Evolutionary conservation across 1,284 basidiomycete genomes (phyloP), one percentile per base, ranked within the genome.

Genomic region (Phylloboletellus chloephorus): DNA sequence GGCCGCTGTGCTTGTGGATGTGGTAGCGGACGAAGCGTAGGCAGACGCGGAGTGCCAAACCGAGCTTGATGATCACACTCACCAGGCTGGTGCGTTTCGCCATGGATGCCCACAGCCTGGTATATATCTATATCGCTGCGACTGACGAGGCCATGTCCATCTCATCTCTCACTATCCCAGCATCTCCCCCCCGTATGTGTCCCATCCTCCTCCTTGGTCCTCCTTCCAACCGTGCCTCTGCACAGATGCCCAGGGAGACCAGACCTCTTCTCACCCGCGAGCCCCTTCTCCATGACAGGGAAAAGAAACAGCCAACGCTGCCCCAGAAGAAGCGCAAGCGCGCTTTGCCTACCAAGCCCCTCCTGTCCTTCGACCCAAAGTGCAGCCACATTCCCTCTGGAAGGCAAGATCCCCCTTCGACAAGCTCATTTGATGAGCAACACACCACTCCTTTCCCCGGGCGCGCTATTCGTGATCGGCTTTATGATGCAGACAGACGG

Each of bases 31-130:
- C 49, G 44, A n/a, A n/a, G n/a, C n/a, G n/a, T n/a, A n/a, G n/a
- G n/a, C n/a, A n/a, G n/a, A n/a, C n/a, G 61, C 58, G 58, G 58
- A 61, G 58, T 63, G 26, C 44, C 54, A 61, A 60, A 47, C 47
- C 50, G 47, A 36, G 42, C 37, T 48, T 59, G 57, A n/a, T n/a
- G n/a, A n/a, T n/a, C n/a, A n/a, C n/a, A n/a, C n/a, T n/a, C n/a
- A n/a, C n/a, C n/a, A n/a, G n/a, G n/a, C n/a, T n/a, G n/a, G n/a
- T n/a, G n/a, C n/a, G n/a, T n/a, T n/a, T n/a, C n/a, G n/a, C n/a
- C n/a, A n/a, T n/a, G n/a, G n/a, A n/a, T n/a, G n/a, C n/a, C n/a
- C n/a, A n/a, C 45, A 29, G 50, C 36, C 48, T 44, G 21, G 41
- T 60, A 63, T 64, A 60, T 63, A 60, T 64, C 46, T 12, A 41